Evolutionary conservation across 2,329 filamentous ascomycete species (phyloP), one percentile per base, ranked within the genome.

Genomic region (Xylaria sp.): DNA sequence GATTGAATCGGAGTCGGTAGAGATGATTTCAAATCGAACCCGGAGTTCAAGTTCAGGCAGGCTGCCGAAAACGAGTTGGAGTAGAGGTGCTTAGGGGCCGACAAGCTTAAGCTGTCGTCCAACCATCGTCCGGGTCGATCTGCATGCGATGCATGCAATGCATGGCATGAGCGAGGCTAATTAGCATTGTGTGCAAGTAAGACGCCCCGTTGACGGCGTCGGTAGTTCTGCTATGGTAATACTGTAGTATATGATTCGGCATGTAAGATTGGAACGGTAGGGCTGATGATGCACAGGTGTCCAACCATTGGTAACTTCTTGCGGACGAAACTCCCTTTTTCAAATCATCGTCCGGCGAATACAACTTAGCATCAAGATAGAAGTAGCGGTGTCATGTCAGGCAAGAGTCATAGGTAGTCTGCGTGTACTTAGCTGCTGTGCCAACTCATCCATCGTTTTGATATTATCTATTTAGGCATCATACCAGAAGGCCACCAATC

Each of bases 401-500:
- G 6, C 11, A 51, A 51, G 26, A 65, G 49, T 59, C 62, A 51
- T 17, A 28, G 26, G 7, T 11, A 28, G 26, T 7, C 40, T 6
- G 38, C 56, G 44, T 17, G 20, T 20, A 20, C 20, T 20, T 38
- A 40, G 40, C 51, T 53, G 28, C 33, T 13, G 13, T 40, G 23
- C 26, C 31, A 23, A 28, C 15, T 17, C 9, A 61, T 66, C 48
- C 7, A 9, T 53, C 10, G 10, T 38, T 59, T 33, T 49, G 28
- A 33, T 60, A 26, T 49, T 20, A n/a, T 48, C 48, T 56, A 33
- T 26, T 40, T 38, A 40, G 33, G 33, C 44, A 13, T 42, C 31
- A 46, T 23, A 10, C 1, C n/a, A 62, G 54, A 59, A 66, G 63
- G 62, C 66, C 42, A 54, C 66, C 53, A 65, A 65, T 68, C 28